Percentiles rank a stretch among this genome's conserved stretches.
Evolutionary conservation across 2,329 filamentous ascomycete genomes (phyloP).

Genomic region (Fusarium tjaetaba): DNA sequence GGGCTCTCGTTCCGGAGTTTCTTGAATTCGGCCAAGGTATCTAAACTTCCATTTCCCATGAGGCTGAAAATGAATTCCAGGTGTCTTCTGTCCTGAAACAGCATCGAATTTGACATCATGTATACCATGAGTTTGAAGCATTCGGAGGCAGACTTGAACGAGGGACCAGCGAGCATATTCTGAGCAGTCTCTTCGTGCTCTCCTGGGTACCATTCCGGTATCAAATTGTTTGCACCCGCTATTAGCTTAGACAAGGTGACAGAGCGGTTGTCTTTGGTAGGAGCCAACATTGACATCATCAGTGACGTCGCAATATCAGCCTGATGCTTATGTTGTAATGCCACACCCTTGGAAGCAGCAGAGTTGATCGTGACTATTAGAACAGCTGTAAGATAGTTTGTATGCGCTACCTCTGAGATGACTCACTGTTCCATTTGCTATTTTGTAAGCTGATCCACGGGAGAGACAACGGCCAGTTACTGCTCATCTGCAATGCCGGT

Average conservation of each 20-base stretch:
- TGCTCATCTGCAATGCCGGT: accelerated
- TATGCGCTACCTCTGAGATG: no score
- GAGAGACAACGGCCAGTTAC: accelerated
- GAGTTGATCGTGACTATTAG: accelerated
- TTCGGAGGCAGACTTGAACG: no score
- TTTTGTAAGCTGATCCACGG: accelerated
- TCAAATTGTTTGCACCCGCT: accelerated
- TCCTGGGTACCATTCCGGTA: neutral
- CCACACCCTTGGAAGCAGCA: accelerated
- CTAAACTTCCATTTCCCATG: accelerated
- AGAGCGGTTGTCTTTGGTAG: no score
- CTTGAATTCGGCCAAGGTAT: accelerated
- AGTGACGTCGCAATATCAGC: no score
- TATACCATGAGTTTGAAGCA: neutral
- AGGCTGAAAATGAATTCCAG: neutral
- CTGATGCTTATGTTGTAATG: no score
- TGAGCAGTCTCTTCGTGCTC: neutral
- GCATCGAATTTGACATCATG: neutral
- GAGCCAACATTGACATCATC: no score
- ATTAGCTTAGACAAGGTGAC: neutral
- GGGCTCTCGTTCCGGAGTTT: neutral
- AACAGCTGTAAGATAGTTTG: no score
- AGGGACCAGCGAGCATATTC: no score
- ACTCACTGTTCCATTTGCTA: neutral
- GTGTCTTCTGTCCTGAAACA: no score